A percentile compares a stretch with the other conserved stretches of the same genome.
Evolutionary conservation across 495 filamentous ascomycete species (phyloP).

Genomic region (Astrothelium subdiscretum): DNA sequence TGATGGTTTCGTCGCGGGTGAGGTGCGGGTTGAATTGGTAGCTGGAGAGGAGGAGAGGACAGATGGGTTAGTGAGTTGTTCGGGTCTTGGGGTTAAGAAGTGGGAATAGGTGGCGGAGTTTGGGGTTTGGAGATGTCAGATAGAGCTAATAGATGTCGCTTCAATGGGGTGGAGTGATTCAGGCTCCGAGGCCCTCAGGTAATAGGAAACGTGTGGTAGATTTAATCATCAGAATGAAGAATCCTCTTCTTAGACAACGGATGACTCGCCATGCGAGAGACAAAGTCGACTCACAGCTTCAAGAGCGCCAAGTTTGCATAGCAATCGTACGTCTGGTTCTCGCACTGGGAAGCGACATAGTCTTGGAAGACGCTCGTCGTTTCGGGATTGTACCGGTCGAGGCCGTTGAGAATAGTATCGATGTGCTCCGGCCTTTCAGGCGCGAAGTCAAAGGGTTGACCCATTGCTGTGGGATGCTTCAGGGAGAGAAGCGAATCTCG

Average conservation of each 20-base stretch:
- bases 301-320: constrained; percentile 91
- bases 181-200: constrained; percentile 56
- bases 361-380: constrained; percentile 89
- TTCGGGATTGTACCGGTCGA: constrained; percentile 98
- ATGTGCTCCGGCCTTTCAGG: constrained; percentile 76
- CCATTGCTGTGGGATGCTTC: constrained; percentile 27
- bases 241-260: background rate
- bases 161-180: constrained; percentile 40
- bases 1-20: constrained; percentile 87
- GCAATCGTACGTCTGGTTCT: constrained; percentile 83
- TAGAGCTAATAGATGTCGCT: constrained; percentile 49
- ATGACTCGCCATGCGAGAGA: background rate
- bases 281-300: constrained; percentile 86
- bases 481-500: background rate
- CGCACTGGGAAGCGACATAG: constrained; percentile 90
- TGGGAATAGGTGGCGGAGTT: background rate
- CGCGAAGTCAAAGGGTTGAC: constrained; percentile 38
- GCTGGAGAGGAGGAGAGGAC: constrained; percentile 35
- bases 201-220: constrained; percentile 92
- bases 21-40: constrained; percentile 99
- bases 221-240: constrained; percentile 53
- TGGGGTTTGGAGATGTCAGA: constrained; percentile 37
- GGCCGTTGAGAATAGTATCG: constrained; percentile 79
- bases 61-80: no score
- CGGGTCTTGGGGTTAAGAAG: background rate